Evolutionary conservation across 805 yeast species (phyloP).

Genomic region (Candida michaelii): DNA sequence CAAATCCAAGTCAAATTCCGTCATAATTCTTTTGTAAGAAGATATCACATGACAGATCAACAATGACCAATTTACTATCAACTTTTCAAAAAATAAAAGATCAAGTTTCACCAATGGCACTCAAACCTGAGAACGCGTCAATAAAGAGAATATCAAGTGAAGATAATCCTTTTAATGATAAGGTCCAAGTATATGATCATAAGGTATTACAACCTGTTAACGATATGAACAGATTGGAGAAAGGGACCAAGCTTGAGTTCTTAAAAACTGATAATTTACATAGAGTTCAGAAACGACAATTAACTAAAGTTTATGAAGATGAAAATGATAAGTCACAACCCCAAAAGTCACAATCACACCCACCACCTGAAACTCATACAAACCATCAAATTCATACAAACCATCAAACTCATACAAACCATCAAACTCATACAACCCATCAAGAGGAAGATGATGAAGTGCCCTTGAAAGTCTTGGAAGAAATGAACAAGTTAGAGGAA

Average conservation of each 20-base stretch:
- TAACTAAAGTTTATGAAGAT: constrained; percentile 3
- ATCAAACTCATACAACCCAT: neutral
- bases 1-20: neutral
- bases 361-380: no score
- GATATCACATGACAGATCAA: constrained; percentile 1
- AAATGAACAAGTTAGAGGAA: constrained; percentile 52
- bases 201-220: constrained; percentile 14
- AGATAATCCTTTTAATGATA: constrained; percentile 22
- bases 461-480: constrained; percentile 54
- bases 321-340: no score
- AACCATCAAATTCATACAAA: neutral
- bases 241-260: neutral
- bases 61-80: constrained; percentile 13
- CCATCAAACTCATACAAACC: neutral
- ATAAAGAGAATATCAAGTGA: constrained; percentile 11
- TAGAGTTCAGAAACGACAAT: neutral
- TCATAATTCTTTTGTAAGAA: neutral
- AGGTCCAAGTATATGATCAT: neutral
- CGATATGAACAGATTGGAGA: constrained; percentile 14
- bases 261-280: constrained; percentile 2
- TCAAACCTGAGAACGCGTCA: constrained; percentile 7
- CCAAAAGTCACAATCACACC: neutral
- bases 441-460: constrained; percentile 44
- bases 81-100: constrained; percentile 14
- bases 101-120: constrained; percentile 11